A percentile compares a stretch with the other conserved stretches of the same genome.
Conservation (phyloP, 495 filamentous ascomycete genomes). For the Aspergillus heteromorphus region DNA sequence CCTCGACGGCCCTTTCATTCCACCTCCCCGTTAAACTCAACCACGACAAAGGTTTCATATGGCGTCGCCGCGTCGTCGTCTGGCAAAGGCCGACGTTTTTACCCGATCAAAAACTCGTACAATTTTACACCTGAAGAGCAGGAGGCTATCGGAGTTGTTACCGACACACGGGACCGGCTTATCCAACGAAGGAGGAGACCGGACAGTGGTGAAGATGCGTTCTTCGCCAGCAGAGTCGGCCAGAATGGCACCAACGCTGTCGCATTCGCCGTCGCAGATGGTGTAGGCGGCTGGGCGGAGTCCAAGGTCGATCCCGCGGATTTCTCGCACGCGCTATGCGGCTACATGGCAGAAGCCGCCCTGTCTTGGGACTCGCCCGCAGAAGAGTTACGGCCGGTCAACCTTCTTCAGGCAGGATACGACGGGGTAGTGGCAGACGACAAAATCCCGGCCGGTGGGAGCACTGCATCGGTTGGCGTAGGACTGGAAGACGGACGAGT, state of each 20-base stretch:
- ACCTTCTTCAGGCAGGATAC: constrained; percentile 79
- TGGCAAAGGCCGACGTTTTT: constrained; percentile 70
- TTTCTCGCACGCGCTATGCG: constrained; percentile 92
- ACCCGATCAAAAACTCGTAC: constrained; percentile 65
- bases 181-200: constrained; percentile 46
- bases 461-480: constrained; percentile 82
- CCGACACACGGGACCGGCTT: constrained; percentile 34
- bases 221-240: constrained; percentile 78
- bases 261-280: constrained; percentile 87
- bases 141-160: constrained; percentile 47
- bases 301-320: constrained; percentile 88
- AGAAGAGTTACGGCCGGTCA: constrained; percentile 54
- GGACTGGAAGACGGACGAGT: constrained; percentile 63
- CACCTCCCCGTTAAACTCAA: constrained; percentile 15
- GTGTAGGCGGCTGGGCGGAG: constrained; percentile 91
- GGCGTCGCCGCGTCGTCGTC: constrained; percentile 55
- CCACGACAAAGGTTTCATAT: constrained; percentile 36
- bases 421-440: constrained; percentile 69
- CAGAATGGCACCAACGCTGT: constrained; percentile 41
- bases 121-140: constrained; percentile 63
- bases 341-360: constrained; percentile 77
- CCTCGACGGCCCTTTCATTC: constrained; percentile 25
- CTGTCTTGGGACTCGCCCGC: constrained; percentile 38
- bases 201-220: constrained; percentile 88
- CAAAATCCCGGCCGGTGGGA: constrained; percentile 72